These are phyloP conservation scores for Psophocarpus tetragonolobus DNA, from an alignment of 306 rosid genomes.

Conservation along the genomic window DNA sequence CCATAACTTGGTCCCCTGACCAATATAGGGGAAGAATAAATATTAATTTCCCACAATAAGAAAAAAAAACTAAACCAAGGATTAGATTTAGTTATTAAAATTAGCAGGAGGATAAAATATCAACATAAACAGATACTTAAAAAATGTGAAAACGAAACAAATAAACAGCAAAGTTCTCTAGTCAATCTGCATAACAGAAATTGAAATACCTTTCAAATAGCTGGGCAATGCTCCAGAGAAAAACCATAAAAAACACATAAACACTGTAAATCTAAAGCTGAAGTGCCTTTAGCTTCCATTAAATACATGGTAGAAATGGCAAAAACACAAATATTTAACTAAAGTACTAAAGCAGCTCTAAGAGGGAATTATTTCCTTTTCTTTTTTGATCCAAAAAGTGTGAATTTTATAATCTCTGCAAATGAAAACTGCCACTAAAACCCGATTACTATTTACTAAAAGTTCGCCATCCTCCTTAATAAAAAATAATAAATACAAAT, in stretches of 20 bases:
- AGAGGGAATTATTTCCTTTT: not conserved
- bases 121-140: not conserved
- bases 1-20: slow-evolving; percentile 93
- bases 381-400: not conserved
- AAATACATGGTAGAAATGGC: not conserved
- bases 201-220: not conserved
- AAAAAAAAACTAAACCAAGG: not conserved
- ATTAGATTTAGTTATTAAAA: not conserved
- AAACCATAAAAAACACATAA: not conserved
- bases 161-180: not conserved
- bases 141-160: not conserved
- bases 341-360: not conserved
- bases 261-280: not conserved
- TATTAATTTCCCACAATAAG: not conserved
- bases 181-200: not conserved
- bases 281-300: not conserved
- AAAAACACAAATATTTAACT: not conserved
- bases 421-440: slow-evolving; percentile 11
- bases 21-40: slow-evolving; percentile 27
- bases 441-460: not conserved
- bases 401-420: not conserved
- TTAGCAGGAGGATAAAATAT: not conserved
- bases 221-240: not conserved
- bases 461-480: not conserved
- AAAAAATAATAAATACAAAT: not conserved